Conservation (phyloP, 2,329 filamentous ascomycete species). For the Huntiella bhutanensis region DNA sequence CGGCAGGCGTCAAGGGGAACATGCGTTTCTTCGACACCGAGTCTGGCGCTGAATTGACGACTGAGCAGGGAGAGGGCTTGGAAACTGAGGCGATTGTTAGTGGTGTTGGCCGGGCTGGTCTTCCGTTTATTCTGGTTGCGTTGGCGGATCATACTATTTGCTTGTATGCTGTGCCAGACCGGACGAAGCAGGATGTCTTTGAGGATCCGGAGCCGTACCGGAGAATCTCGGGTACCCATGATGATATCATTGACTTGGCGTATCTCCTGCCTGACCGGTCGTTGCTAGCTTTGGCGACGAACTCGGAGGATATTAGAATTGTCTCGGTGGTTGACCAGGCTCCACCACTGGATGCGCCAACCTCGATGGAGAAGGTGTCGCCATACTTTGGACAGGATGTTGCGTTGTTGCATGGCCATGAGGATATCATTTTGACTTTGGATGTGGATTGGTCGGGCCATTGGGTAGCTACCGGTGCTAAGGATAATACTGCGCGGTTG, state of each 20-base stretch:
- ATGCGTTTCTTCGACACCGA: slow-evolving; percentile 69
- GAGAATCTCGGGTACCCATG: slow-evolving; percentile 85
- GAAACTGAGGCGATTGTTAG: slow-evolving; percentile 52
- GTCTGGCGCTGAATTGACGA: slow-evolving; percentile 59
- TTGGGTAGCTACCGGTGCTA: slow-evolving; percentile 90
- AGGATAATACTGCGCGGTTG: slow-evolving; percentile 83
- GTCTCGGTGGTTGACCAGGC: slow-evolving; percentile 44
- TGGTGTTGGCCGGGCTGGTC: slow-evolving; percentile 43
- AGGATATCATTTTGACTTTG: slow-evolving; percentile 87
- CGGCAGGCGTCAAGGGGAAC: slow-evolving; percentile 66
- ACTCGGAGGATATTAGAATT: slow-evolving; percentile 80
- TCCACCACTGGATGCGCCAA: slow-evolving; percentile 11
- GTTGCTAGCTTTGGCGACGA: slow-evolving; percentile 76
- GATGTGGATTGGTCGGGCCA: slow-evolving; percentile 93
- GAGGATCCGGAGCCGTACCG: slow-evolving; percentile 35
- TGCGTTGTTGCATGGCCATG: slow-evolving; percentile 69
- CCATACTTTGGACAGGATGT: slow-evolving; percentile 80
- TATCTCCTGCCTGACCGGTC: slow-evolving; percentile 69
- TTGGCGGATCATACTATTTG: slow-evolving; percentile 80
- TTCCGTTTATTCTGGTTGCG: slow-evolving; percentile 59
- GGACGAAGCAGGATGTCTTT: slow-evolving; percentile 13
- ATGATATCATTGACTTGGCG: slow-evolving; percentile 89
- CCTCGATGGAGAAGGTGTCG: slow-evolving; percentile 14
- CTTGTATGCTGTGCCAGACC: slow-evolving; percentile 36
- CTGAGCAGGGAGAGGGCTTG: slow-evolving; percentile 43